Conservation (phyloP, 1,284 basidiomycete species). For the Leccinum angustisporum region DNA sequence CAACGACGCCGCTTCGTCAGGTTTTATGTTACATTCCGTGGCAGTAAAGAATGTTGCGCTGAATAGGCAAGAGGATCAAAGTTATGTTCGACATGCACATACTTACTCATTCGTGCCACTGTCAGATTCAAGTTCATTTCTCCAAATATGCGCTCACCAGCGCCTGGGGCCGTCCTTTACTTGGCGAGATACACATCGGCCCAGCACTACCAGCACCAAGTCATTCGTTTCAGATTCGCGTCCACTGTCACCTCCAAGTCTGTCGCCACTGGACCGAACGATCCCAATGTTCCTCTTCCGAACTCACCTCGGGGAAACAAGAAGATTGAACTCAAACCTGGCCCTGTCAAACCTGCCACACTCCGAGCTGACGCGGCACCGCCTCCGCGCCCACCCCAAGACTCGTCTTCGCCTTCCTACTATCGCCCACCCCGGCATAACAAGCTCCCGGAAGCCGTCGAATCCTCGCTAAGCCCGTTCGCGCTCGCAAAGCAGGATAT, state of each 20-base stretch:
- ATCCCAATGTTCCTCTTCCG: conserved; percentile 22
- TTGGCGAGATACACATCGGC: conserved; percentile 7
- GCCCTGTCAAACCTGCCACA: conserved; percentile 53
- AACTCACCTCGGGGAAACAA: conserved; percentile 47
- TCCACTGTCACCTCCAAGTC: conserved; percentile 33
- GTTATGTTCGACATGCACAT: background rate
- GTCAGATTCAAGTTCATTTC: conserved; percentile 23
- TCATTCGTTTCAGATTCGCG: conserved; percentile 16
- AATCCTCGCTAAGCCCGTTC: conserved; percentile 32
- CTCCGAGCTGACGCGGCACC: conserved; percentile 19
- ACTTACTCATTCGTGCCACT: background rate
- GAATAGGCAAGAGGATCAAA: conserved; percentile 24
- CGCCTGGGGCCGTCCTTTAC: background rate
- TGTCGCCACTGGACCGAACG: conserved; percentile 12
- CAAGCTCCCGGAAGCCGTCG: conserved; percentile 24
- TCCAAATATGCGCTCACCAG: background rate
- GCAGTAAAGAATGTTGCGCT: conserved; percentile 29
- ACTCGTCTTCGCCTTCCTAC: conserved; percentile 13
- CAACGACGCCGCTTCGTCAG: conserved; percentile 10
- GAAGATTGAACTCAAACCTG: conserved; percentile 64
- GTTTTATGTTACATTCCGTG: conserved; percentile 33
- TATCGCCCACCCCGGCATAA: conserved; percentile 32
- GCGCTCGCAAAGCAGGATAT: conserved; percentile 62
- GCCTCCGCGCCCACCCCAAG: conserved; percentile 10
- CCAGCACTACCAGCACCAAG: background rate